Evolutionary conservation across 1,284 basidiomycete genomes (phyloP).

Genomic region (Cerrena zonata): DNA sequence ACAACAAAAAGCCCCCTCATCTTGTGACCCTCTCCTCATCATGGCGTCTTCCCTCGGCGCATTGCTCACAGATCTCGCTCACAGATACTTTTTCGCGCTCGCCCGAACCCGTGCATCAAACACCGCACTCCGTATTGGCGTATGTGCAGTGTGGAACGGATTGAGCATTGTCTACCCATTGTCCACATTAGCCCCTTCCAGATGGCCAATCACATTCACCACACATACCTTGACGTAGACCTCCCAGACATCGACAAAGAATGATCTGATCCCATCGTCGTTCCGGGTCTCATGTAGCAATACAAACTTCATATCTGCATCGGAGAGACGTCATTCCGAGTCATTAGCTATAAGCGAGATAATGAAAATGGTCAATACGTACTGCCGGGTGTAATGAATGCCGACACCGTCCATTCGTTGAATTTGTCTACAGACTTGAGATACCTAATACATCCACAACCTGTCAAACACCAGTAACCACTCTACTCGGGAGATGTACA

Average conservation of each 20-base stretch:
- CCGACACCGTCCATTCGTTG: constrained; percentile 95
- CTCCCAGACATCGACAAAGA: constrained; percentile 94
- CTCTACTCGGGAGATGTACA: constrained; percentile 11
- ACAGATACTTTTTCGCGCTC: constrained; percentile 84
- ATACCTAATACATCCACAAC: constrained; percentile 55
- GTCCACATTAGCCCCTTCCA: constrained; percentile 12
- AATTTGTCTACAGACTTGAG: constrained; percentile 89
- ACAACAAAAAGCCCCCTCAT: not conserved
- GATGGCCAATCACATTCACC: constrained; percentile 7
- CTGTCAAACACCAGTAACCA: not conserved
- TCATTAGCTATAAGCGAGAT: not conserved
- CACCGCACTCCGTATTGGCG: constrained; percentile 66
- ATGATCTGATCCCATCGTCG: constrained; percentile 87
- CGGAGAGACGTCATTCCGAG: constrained; percentile 9
- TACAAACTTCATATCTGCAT: constrained; percentile 82
- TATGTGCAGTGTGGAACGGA: constrained; percentile 89
- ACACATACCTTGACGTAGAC: constrained; percentile 80
- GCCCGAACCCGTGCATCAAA: constrained; percentile 81
- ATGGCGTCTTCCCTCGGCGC: not conserved
- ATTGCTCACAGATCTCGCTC: constrained; percentile 15
- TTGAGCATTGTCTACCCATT: constrained; percentile 72
- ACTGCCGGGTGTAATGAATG: constrained; percentile 91
- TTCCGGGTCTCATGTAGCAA: constrained; percentile 90
- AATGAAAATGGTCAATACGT: constrained; percentile 30
- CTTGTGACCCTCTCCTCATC: not conserved